phyloP scores from a whole-genome alignment of 306 rosid species.

The Vigna unguiculata region DNA sequence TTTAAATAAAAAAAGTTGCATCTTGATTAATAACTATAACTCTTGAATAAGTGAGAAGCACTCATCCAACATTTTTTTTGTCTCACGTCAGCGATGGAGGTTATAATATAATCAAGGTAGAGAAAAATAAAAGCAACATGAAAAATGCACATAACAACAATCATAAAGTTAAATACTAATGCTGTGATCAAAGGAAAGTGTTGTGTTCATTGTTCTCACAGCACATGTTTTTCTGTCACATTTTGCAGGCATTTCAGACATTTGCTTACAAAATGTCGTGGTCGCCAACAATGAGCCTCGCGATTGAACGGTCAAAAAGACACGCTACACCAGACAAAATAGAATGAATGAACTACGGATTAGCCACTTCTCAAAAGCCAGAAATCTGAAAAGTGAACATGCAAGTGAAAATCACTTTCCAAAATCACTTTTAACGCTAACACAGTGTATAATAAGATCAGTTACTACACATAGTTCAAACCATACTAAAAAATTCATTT shows the following conservation, averaged over 20 bases:
- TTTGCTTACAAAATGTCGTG: neutral
- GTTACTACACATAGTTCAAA: too few relatives aligned
- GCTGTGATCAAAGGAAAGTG: neutral
- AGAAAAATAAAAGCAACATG: too few relatives aligned
- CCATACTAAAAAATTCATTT: too few relatives aligned
- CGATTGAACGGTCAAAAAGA: neutral
- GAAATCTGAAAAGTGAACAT: neutral
- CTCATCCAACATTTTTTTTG: too few relatives aligned
- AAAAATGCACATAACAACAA: neutral
- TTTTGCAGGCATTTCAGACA: neutral
- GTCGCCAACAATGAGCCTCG: neutral
- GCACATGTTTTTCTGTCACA: neutral
- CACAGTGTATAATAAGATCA: too few relatives aligned
- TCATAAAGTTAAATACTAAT: neutral
- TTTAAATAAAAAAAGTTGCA: too few relatives aligned
- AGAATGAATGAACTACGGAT: neutral
- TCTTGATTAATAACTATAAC: too few relatives aligned
- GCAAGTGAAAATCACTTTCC: too few relatives aligned
- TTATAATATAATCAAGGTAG: too few relatives aligned
- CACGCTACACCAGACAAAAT: neutral
- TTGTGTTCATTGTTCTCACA: too few relatives aligned
- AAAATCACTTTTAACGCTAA: too few relatives aligned
- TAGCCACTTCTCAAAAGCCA: neutral
- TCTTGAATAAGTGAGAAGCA: too few relatives aligned
- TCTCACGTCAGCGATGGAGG: neutral